Percentiles rank a stretch among this genome's conserved stretches.
Conservation (phyloP, 495 filamentous ascomycete genomes). For the Lasiosphaeriaceae sp. region DNA sequence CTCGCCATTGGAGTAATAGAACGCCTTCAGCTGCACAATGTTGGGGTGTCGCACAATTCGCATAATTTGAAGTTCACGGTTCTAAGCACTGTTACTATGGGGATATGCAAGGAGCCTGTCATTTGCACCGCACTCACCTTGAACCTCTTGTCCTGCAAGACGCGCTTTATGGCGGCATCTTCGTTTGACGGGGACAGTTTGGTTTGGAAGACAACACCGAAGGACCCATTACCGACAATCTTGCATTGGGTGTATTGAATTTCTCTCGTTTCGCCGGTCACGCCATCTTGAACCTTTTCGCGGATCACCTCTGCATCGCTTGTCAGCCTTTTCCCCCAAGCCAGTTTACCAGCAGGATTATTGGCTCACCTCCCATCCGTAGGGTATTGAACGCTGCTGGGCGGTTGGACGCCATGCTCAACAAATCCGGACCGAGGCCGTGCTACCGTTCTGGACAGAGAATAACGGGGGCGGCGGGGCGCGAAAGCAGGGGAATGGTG, state of each 20-base stretch:
- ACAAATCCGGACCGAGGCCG: slow-evolving; percentile 20
- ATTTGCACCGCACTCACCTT: slow-evolving; percentile 57
- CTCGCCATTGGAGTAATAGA: slow-evolving; percentile 99
- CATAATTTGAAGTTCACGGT: slow-evolving; percentile 99
- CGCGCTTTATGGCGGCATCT: slow-evolving; percentile 97
- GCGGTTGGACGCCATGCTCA: slow-evolving; percentile 48
- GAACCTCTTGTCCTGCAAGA: slow-evolving; percentile 98
- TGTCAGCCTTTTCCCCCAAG: background rate
- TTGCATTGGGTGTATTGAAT: slow-evolving; percentile 99
- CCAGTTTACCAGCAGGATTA: background rate
- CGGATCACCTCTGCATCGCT: slow-evolving; percentile 78
- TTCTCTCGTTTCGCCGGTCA: slow-evolving; percentile 92
- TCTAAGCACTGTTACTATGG: slow-evolving; percentile 56
- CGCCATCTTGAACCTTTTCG: slow-evolving; percentile 97
- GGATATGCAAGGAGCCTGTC: background rate
- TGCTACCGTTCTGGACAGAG: slow-evolving; percentile 28
- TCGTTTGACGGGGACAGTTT: slow-evolving; percentile 96
- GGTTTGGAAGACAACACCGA: slow-evolving; percentile 98
- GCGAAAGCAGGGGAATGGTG: slow-evolving; percentile 26
- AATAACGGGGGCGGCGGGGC: slow-evolving; percentile 19
- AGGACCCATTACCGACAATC: slow-evolving; percentile 99
- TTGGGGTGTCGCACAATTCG: slow-evolving; percentile 97
- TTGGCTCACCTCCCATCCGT: slow-evolving; percentile 52
- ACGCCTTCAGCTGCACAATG: slow-evolving; percentile 97
- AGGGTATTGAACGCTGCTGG: slow-evolving; percentile 51